A percentile compares a stretch with the other conserved stretches of the same genome.
These are phyloP conservation scores for Amanita thiersii DNA, from an alignment of 768 basidiomycete genomes.

Conservation along the genomic window DNA sequence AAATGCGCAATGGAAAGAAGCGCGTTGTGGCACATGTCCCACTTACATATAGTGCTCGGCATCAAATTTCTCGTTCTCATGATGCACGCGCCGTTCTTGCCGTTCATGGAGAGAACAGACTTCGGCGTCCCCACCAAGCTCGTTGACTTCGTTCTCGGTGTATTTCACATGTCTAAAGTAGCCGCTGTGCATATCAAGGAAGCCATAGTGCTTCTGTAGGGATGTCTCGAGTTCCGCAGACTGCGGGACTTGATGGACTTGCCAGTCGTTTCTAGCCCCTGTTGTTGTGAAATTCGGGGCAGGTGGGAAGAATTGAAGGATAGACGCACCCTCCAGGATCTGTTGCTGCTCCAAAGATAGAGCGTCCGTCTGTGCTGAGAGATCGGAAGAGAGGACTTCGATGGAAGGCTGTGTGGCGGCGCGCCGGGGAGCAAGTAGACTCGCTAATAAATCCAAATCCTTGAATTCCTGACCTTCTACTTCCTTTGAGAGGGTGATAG, in stretches of 20 bases:
- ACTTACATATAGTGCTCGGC: constrained; percentile 78
- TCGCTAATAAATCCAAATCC: constrained; percentile 74
- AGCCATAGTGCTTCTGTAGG: constrained; percentile 56
- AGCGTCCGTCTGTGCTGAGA: constrained; percentile 32
- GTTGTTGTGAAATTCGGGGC: constrained; percentile 9
- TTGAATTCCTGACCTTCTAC: constrained; percentile 57
- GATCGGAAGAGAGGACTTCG: constrained; percentile 46
- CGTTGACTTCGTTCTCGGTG: constrained; percentile 77
- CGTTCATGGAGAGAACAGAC: constrained; percentile 41
- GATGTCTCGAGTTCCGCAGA: constrained; percentile 30
- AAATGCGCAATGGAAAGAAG: background rate
- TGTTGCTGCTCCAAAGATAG: constrained; percentile 52
- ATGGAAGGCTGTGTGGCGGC: constrained; percentile 33
- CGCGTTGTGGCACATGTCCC: background rate
- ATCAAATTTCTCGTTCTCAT: constrained; percentile 76
- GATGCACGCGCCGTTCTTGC: constrained; percentile 39
- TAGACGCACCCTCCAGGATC: constrained; percentile 43
- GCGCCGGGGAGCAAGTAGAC: constrained; percentile 62
- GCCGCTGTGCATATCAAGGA: constrained; percentile 65
- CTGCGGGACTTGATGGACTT: constrained; percentile 55
- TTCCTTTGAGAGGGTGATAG: constrained; percentile 65
- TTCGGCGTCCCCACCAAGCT: constrained; percentile 65
- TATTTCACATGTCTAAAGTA: constrained; percentile 70
- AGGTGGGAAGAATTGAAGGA: background rate
- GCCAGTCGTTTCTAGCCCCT: constrained; percentile 81